These are phyloP conservation scores for Fusarium euwallaceae DNA, from an alignment of 2,329 filamentous ascomycete species.

Conservation along the genomic window DNA sequence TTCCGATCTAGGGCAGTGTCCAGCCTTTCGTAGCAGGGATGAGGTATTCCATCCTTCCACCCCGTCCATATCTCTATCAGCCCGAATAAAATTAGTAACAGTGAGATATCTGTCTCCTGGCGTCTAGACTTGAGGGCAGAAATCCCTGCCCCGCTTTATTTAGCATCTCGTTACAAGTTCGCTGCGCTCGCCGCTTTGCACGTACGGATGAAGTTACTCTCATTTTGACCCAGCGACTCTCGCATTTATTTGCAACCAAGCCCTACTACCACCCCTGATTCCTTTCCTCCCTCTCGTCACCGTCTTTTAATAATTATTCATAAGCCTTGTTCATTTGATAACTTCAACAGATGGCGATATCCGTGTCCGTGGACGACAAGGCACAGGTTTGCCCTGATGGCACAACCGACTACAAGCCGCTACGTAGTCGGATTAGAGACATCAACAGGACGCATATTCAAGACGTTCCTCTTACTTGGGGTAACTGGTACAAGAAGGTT, in stretches of 20 bases:
- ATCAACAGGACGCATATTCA: slow-evolving; percentile 75
- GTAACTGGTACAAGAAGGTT: slow-evolving; percentile 92
- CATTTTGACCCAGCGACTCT: background rate
- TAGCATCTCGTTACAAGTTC: background rate
- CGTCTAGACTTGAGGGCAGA: background rate
- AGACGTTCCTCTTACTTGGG: slow-evolving; percentile 81
- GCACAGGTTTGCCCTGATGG: slow-evolving; percentile 62
- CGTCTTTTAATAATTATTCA: background rate
- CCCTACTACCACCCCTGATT: background rate
- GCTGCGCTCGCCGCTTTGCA: background rate
- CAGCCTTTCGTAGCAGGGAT: background rate
- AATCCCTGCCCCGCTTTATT: background rate
- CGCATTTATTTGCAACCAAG: background rate
- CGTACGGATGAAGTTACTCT: background rate
- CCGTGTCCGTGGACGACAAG: slow-evolving; percentile 53
- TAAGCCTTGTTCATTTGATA: no score
- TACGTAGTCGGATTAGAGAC: slow-evolving; percentile 51
- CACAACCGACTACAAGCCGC: slow-evolving; percentile 67
- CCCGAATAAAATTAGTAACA: background rate
- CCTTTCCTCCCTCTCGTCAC: background rate
- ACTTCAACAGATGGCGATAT: slow-evolving; percentile 50
- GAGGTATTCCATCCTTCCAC: background rate
- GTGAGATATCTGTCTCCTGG: background rate
- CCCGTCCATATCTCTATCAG: background rate
- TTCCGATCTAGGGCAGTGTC: background rate